Conservation (phyloP, 2,329 filamentous ascomycete genomes). For the Chaetomiaceae sp. region DNA sequence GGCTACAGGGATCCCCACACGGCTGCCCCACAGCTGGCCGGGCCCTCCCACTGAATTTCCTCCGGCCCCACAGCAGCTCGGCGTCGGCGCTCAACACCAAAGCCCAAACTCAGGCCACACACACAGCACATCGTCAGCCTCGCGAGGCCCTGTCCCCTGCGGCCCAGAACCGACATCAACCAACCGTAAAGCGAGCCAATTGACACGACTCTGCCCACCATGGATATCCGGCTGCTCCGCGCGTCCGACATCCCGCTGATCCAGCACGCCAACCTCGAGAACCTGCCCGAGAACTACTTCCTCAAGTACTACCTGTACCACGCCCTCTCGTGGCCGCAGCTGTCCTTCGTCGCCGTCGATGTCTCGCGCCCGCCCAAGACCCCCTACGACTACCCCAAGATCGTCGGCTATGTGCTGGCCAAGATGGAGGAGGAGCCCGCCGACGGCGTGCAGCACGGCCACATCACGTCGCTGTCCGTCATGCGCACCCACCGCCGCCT, state of each 20-base stretch:
- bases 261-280: conserved; percentile 97
- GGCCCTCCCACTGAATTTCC: conserved; percentile 15
- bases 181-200: background rate
- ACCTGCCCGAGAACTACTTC: conserved; percentile 99
- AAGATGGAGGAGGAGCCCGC: conserved; percentile 99
- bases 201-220: conserved; percentile 34
- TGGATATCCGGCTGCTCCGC: conserved; percentile 87
- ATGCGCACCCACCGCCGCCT: conserved; percentile 92
- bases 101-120: background rate
- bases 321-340: conserved; percentile 94
- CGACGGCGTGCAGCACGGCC: conserved; percentile 87
- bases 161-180: background rate
- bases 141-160: background rate
- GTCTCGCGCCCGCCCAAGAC: conserved; percentile 72
- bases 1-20: conserved; percentile 22
- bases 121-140: background rate
- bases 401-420: conserved; percentile 97
- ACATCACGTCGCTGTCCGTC: conserved; percentile 91
- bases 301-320: conserved; percentile 99
- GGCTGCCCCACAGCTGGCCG: conserved; percentile 3
- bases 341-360: conserved; percentile 94
- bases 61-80: conserved; percentile 14
- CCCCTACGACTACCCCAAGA: conserved; percentile 88
- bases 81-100: background rate
- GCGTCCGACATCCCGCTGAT: conserved; percentile 84